Evolutionary conservation across 2,329 filamentous ascomycete genomes (phyloP).

Genomic region (Penicillium psychrosexuale): DNA sequence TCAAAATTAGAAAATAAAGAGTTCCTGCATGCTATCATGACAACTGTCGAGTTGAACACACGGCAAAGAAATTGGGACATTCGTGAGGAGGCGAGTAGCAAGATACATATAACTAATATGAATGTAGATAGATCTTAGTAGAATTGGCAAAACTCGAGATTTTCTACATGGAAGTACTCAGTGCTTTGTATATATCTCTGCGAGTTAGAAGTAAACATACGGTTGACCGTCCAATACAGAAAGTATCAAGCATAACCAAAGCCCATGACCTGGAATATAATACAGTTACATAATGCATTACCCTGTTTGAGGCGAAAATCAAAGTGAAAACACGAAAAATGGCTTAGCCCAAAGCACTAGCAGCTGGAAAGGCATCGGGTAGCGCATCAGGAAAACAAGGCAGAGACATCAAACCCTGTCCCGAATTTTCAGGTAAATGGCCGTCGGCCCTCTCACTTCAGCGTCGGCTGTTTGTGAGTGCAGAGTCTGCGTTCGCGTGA

Average conservation of each 20-base stretch:
- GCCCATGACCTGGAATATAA: background rate
- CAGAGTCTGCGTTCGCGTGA: background rate
- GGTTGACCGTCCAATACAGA: background rate
- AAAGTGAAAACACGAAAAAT: background rate
- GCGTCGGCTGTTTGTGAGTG: constrained; percentile 2
- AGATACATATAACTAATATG: background rate
- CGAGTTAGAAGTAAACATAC: background rate
- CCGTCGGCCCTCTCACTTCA: constrained; percentile 9
- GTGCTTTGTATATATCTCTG: background rate
- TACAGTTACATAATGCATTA: background rate
- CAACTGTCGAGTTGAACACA: constrained; percentile 8
- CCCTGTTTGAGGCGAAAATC: constrained; percentile 1
- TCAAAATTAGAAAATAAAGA: background rate
- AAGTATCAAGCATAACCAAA: background rate
- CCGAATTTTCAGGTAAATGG: constrained; percentile 7
- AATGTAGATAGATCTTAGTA: background rate
- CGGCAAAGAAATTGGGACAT: constrained; percentile 10
- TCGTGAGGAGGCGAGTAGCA: background rate
- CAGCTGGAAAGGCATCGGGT: background rate
- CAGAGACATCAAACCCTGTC: constrained; percentile 15
- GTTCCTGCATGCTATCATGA: constrained; percentile 7
- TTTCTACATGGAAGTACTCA: background rate
- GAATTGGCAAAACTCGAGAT: background rate
- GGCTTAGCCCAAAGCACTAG: background rate
- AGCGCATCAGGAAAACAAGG: constrained; percentile 20